phyloP scores from a whole-genome alignment of 2,329 filamentous ascomycete genomes.

The Fonsecaea erecta region DNA sequence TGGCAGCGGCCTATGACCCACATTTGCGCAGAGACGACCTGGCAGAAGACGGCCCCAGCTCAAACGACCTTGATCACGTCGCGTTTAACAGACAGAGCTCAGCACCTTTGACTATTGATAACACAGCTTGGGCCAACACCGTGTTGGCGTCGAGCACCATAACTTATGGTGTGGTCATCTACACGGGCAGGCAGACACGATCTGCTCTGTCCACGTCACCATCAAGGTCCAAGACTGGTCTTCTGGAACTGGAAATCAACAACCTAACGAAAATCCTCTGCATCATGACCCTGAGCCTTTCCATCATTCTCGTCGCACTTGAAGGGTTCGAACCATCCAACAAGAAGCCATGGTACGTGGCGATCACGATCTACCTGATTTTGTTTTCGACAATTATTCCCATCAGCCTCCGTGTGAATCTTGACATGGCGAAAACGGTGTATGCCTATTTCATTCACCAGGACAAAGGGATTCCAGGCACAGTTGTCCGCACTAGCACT shows the following conservation, averaged over 20 bases:
- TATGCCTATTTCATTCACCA: constrained; percentile 95
- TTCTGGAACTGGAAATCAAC: constrained; percentile 96
- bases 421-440: constrained; percentile 95
- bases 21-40: constrained; percentile 45
- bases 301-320: constrained; percentile 83
- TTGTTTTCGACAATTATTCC: constrained; percentile 99
- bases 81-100: constrained; percentile 48
- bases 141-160: constrained; percentile 91
- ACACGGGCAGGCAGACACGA: constrained; percentile 91
- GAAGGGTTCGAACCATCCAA: constrained; percentile 71
- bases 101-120: constrained; percentile 85
- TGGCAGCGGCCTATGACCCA: constrained; percentile 52
- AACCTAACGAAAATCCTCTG: constrained; percentile 95
- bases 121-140: constrained; percentile 98
- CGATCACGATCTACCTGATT: constrained; percentile 97
- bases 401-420: constrained; percentile 92
- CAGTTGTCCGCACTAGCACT: constrained; percentile 92
- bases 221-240: constrained; percentile 89
- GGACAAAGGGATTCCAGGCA: constrained; percentile 85
- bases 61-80: constrained; percentile 25
- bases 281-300: constrained; percentile 81
- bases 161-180: constrained; percentile 87
- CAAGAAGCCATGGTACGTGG: constrained; percentile 79
- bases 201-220: constrained; percentile 91
- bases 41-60: constrained; percentile 22